Evolutionary conservation across 129 eudicot genomes (phyloP).

Genomic region (Ambrosia trifida): DNA sequence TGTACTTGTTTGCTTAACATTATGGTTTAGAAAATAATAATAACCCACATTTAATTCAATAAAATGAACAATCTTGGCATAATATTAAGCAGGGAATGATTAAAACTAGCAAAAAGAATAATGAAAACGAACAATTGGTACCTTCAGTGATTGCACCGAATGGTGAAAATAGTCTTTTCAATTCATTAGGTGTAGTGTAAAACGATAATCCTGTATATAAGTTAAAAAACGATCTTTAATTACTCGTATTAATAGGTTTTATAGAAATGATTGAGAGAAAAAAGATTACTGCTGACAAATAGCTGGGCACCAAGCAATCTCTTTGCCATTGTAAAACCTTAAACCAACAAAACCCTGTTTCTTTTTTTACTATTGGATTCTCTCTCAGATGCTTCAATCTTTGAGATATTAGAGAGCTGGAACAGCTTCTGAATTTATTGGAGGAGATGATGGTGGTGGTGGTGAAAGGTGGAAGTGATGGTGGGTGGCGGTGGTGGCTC

Average conservation of each 20-base stretch:
- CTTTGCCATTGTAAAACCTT: slow-evolving; percentile 70
- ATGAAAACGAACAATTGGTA: slow-evolving; percentile 13
- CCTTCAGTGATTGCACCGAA: slow-evolving; percentile 75
- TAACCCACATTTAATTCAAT: background rate
- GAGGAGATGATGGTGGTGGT: too few species aligned
- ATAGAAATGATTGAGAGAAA: background rate
- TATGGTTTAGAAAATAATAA: background rate
- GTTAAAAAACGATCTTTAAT: background rate
- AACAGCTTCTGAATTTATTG: too few species aligned
- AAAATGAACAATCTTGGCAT: slow-evolving; percentile 14
- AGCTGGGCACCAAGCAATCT: slow-evolving; percentile 52
- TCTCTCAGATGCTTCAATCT: too few species aligned
- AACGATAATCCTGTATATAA: slow-evolving; percentile 65
- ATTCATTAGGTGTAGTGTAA: slow-evolving; percentile 59
- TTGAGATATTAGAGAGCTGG: too few species aligned
- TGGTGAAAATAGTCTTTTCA: slow-evolving; percentile 61
- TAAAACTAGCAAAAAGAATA: background rate
- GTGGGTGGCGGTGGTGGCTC: too few species aligned
- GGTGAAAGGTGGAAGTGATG: too few species aligned
- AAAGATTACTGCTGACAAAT: slow-evolving; percentile 73
- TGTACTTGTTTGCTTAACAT: background rate
- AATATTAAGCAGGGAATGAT: background rate
- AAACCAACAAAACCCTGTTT: too few species aligned
- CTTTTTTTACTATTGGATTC: too few species aligned
- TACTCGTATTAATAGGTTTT: slow-evolving; percentile 10